Percentiles rank a stretch among this genome's conserved stretches.
phyloP scores from a whole-genome alignment of 495 filamentous ascomycete genomes.

The Hyaloscypha hepaticicola region DNA sequence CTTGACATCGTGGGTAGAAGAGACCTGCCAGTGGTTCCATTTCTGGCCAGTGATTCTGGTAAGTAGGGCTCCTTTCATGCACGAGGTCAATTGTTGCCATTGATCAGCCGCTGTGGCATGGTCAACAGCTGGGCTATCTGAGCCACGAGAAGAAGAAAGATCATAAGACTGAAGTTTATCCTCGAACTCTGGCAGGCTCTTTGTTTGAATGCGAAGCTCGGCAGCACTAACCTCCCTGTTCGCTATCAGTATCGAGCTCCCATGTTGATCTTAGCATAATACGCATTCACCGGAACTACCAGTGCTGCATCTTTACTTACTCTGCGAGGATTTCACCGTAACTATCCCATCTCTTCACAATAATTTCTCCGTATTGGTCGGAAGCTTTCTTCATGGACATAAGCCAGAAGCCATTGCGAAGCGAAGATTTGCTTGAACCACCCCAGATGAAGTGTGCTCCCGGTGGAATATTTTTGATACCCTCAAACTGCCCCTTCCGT shows the following conservation, averaged over 20 bases:
- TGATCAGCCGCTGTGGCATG: slow-evolving; percentile 25
- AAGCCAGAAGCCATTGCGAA: slow-evolving; percentile 62
- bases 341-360: slow-evolving; percentile 60
- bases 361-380: slow-evolving; percentile 38
- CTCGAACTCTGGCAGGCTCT: slow-evolving; percentile 38
- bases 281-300: background rate
- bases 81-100: slow-evolving; percentile 48
- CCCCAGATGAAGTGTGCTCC: slow-evolving; percentile 61
- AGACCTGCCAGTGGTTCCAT: slow-evolving; percentile 50
- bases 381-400: slow-evolving; percentile 22
- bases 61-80: slow-evolving; percentile 48
- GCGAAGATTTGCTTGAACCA: slow-evolving; percentile 42
- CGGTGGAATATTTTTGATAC: slow-evolving; percentile 58
- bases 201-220: slow-evolving; percentile 37
- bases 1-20: slow-evolving; percentile 46
- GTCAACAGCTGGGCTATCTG: slow-evolving; percentile 5
- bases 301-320: slow-evolving; percentile 10
- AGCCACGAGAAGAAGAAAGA: slow-evolving; percentile 4
- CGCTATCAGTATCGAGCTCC: background rate
- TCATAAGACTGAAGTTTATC: slow-evolving; percentile 40
- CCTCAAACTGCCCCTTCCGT: slow-evolving; percentile 41
- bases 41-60: slow-evolving; percentile 46
- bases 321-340: slow-evolving; percentile 49
- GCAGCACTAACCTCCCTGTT: slow-evolving; percentile 33
- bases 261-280: background rate